Evolutionary conservation across 1,284 basidiomycete species (phyloP), one percentile per base, ranked within the genome.

Genomic region (Leccinum pallidistipes): DNA sequence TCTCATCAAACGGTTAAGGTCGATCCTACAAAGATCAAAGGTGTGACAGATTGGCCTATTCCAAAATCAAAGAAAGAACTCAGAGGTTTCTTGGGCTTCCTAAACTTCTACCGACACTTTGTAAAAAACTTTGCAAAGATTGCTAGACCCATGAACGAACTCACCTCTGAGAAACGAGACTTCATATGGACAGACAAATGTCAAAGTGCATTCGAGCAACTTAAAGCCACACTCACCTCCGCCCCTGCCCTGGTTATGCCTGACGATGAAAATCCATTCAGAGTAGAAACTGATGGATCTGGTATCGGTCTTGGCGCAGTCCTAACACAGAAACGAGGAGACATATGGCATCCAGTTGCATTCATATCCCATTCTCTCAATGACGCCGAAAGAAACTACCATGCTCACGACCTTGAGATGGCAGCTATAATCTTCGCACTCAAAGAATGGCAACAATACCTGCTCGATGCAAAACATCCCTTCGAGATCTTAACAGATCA

Each of bases 161-260:
- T 40, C 2, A 40, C 38, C 1, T 40, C 16, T 0, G 38, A 40
- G 3, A n/a, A 40, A n/a, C 3, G 10, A 10, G n/a, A 43, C 18
- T 43, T 43, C 0, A 3, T 18, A 5, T 43, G 40, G 40, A 10
- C 10, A 18, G 9, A n/a, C 3, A n/a, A 6, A 5, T 40, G 16
- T 40, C 38, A 40, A n/a, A 16, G n/a, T 0, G 38, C 38, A 3
- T 40, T 40, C 8, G 38, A 40, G 14, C 40, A 43, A 10, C 10
- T 43, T 1, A 43, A 43, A n/a, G 0, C 5, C 0, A 43, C 9
- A 1, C 12, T 18, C 2, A 43, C 9, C 0, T 43, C 40, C 0
- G n/a, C 40, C 0, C 40, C 40, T 0, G 9, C 40, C n/a, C n/a
- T n/a, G n/a, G 8, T 14, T 40, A 43, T 43, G 40, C 40, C 40